A percentile compares a stretch with the other conserved stretches of the same genome.
phyloP scores from a whole-genome alignment of 2,329 filamentous ascomycete species.

The Orbilia ellipsospora region DNA sequence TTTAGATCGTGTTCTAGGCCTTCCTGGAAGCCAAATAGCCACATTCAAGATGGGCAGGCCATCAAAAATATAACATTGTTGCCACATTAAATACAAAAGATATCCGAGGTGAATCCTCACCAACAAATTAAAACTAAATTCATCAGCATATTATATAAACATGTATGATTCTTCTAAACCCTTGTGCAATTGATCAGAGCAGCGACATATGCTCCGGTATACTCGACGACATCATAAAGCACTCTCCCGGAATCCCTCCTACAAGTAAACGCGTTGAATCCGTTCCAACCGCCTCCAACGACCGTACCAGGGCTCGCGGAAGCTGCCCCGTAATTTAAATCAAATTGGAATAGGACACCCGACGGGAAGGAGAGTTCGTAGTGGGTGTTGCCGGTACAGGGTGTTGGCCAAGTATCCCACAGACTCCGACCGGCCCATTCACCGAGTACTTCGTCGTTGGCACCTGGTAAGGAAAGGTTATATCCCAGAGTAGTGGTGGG shows the following conservation, averaged over 20 bases:
- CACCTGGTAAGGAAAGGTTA: constrained; percentile 3
- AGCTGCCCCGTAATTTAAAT: constrained; percentile 23
- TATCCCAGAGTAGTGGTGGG: constrained; percentile 11
- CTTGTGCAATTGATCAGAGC: constrained; percentile 34
- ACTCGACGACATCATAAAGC: neutral
- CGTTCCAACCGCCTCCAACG: constrained; percentile 50
- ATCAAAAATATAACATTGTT: neutral
- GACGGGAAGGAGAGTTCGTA: constrained; percentile 45
- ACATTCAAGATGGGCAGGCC: too few species aligned
- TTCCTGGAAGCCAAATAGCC: too few species aligned
- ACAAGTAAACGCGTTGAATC: constrained; percentile 39
- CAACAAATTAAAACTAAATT: too few species aligned
- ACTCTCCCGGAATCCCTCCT: constrained; percentile 17
- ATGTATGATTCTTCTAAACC: neutral
- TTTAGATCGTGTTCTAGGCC: neutral
- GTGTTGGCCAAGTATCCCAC: constrained; percentile 40
- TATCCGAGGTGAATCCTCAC: too few species aligned
- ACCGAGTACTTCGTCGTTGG: constrained; percentile 33
- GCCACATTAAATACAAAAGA: too few species aligned
- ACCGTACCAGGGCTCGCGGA: constrained; percentile 16
- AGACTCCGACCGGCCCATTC: constrained; percentile 10
- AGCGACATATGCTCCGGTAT: constrained; percentile 4
- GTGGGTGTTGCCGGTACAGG: constrained; percentile 40
- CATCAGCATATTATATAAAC: too few species aligned
- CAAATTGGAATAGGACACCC: constrained; percentile 25